These are phyloP conservation scores for Trichoderma koningiopsis DNA, from an alignment of 2,329 filamentous ascomycete species.

Conservation along the genomic window DNA sequence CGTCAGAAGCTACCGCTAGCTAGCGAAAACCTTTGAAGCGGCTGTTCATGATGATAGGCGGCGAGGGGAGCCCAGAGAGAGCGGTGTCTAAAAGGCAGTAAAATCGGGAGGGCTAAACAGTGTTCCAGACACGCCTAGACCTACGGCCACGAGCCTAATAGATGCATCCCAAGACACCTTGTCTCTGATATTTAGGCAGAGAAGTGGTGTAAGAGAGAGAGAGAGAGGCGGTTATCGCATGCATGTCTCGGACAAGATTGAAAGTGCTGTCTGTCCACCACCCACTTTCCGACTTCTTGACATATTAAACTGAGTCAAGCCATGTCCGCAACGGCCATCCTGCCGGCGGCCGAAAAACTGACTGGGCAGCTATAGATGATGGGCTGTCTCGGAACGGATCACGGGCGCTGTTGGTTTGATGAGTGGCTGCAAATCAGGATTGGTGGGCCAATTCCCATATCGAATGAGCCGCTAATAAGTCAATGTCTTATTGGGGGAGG, in stretches of 20 bases:
- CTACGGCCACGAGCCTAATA: neutral
- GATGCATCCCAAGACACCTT: neutral
- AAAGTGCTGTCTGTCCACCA: neutral
- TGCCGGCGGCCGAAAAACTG: neutral
- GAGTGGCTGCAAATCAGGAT: constrained; percentile 11
- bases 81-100: constrained; percentile 9
- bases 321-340: neutral
- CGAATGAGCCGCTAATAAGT: neutral
- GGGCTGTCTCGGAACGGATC: constrained; percentile 5
- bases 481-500: neutral
- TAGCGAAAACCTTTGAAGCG: neutral
- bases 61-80: neutral
- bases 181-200: neutral
- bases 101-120: constrained; percentile 2
- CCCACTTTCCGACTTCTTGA: neutral
- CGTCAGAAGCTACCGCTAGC: neutral
- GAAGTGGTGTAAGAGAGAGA: neutral
- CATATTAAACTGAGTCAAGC: neutral
- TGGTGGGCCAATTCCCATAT: neutral
- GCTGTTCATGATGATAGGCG: constrained; percentile 7
- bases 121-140: neutral
- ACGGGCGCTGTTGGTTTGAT: constrained; percentile 12
- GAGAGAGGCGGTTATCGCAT: neutral
- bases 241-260: neutral
- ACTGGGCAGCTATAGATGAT: neutral